phyloP scores from a whole-genome alignment of 2,329 filamentous ascomycete species.

The Blastomyces parvus region DNA sequence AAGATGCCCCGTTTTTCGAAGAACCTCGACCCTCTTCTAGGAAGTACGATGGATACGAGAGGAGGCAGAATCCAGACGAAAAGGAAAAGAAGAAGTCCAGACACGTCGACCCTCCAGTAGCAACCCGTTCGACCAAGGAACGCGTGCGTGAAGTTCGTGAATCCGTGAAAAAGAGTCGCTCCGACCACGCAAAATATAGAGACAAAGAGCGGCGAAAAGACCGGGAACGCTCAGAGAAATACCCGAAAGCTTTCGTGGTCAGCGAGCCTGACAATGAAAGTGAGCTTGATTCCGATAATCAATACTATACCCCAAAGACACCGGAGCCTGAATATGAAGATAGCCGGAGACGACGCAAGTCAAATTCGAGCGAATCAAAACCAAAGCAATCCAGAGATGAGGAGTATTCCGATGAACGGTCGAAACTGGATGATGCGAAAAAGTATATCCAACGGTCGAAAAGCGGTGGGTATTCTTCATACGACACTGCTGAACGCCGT shows the following conservation, averaged over 20 bases:
- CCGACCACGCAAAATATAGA: constrained; percentile 31
- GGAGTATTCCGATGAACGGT: constrained; percentile 21
- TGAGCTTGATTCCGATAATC: constrained; percentile 22
- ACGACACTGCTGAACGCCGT: constrained; percentile 18
- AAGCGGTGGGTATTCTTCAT: constrained; percentile 13
- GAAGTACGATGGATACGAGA: constrained; percentile 32
- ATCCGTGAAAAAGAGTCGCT: constrained; percentile 23
- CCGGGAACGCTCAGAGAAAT: constrained; percentile 34
- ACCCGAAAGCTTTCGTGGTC: constrained; percentile 24
- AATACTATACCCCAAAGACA: constrained; percentile 19
- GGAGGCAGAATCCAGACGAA: constrained; percentile 26
- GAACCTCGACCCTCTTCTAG: constrained; percentile 30
- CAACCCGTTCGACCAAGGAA: constrained; percentile 25
- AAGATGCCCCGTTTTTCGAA: constrained; percentile 30
- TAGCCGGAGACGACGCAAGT: constrained; percentile 15
- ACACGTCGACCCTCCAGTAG: constrained; percentile 17
- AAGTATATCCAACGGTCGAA: constrained; percentile 34
- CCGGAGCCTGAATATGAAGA: constrained; percentile 5
- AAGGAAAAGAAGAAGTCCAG: constrained; percentile 33
- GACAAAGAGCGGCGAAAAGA: constrained; percentile 33
- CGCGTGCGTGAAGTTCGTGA: constrained; percentile 21
- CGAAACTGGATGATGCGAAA: constrained; percentile 29
- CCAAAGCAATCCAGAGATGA: constrained; percentile 21
- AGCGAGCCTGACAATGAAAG: constrained; percentile 27
- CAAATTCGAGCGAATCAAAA: constrained; percentile 20